Percentiles rank a stretch among this genome's conserved stretches.
Conservation (phyloP, 257 asterid species). For the Euphrasia confusa region DNA sequence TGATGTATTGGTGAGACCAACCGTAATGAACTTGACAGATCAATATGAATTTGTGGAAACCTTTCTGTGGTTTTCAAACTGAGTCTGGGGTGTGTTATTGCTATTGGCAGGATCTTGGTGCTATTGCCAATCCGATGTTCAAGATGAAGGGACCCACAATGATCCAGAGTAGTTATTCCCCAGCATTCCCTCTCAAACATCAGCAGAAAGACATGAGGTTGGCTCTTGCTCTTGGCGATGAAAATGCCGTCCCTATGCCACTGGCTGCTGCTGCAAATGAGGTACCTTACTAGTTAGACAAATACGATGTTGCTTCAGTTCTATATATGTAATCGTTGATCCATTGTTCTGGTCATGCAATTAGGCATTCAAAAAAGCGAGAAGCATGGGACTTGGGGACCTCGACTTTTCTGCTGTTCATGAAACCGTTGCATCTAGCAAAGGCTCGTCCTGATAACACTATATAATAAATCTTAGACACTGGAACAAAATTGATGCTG, state of each 20-base stretch:
- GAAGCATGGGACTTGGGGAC: slow-evolving; percentile 81
- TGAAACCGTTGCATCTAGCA: slow-evolving; percentile 45
- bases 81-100: slow-evolving; percentile 8
- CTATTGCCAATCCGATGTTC: slow-evolving; percentile 94
- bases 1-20: slow-evolving; percentile 69
- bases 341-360: slow-evolving; percentile 10
- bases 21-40: neutral
- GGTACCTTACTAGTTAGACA: slow-evolving; percentile 32
- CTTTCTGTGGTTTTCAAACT: slow-evolving; percentile 12
- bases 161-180: slow-evolving; percentile 61
- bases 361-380: slow-evolving; percentile 87
- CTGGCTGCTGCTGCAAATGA: slow-evolving; percentile 97
- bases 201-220: slow-evolving; percentile 98
- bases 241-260: slow-evolving; percentile 84
- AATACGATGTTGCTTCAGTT: too few relatives aligned
- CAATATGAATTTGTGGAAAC: neutral
- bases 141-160: slow-evolving; percentile 87
- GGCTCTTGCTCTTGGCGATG: slow-evolving; percentile 95
- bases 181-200: slow-evolving; percentile 95
- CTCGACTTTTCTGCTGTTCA: slow-evolving; percentile 87
- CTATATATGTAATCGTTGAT: neutral
- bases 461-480: neutral
- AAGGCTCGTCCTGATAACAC: slow-evolving; percentile 26
- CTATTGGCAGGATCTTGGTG: slow-evolving; percentile 76
- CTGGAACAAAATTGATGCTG: neutral